Conservation (phyloP, 768 basidiomycete genomes). For the Termitomyces sp. region DNA sequence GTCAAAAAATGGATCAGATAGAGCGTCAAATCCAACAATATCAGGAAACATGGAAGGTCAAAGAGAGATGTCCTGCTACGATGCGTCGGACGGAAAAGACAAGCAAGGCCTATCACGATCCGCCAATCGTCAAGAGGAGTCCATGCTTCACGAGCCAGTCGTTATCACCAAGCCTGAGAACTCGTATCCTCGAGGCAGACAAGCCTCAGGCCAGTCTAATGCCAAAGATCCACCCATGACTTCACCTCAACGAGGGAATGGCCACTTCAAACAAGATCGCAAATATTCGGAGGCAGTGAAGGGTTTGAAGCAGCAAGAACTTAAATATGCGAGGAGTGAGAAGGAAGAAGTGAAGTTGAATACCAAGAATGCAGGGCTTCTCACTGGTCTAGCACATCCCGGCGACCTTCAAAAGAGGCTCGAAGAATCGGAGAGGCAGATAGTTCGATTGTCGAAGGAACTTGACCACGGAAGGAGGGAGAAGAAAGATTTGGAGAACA, state of each 20-base stretch:
- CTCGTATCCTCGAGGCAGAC: background rate
- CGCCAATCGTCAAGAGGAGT: background rate
- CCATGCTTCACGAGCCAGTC: background rate
- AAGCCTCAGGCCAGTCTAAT: background rate
- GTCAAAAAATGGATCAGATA: background rate
- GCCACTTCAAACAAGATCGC: background rate
- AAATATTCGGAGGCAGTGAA: background rate
- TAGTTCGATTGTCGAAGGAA: background rate
- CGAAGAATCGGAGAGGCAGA: background rate
- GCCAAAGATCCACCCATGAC: background rate
- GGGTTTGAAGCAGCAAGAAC: background rate
- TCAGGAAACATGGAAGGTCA: background rate
- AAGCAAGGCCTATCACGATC: background rate
- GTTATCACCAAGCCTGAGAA: background rate
- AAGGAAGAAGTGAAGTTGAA: background rate
- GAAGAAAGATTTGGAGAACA: background rate
- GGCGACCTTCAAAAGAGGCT: background rate
- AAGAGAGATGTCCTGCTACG: background rate
- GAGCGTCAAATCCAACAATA: background rate
- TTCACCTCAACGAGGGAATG: background rate
- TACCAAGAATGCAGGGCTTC: background rate
- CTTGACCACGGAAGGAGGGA: background rate
- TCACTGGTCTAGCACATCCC: background rate
- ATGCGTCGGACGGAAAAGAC: background rate
- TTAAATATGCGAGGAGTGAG: background rate